These are phyloP conservation scores for Pelargonium fulgidum DNA, from an alignment of 441 rosid genomes.

Conservation along the genomic window DNA sequence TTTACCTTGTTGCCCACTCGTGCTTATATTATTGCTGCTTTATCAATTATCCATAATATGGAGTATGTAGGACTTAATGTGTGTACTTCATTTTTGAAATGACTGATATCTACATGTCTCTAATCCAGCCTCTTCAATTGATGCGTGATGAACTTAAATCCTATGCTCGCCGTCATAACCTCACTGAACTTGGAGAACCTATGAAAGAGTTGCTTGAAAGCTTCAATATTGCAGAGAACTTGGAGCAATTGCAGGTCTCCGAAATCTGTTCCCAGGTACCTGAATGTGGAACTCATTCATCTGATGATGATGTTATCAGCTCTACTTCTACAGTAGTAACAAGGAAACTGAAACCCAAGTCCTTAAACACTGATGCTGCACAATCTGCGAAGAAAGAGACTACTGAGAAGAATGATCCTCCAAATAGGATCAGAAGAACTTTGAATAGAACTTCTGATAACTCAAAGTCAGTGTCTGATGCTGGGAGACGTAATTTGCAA, in stretches of 20 bases:
- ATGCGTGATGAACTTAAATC: constrained; percentile 72
- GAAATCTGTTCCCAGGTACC: constrained; percentile 50
- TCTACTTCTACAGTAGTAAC: constrained; percentile 35
- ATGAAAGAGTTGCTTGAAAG: constrained; percentile 49
- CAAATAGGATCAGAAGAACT: constrained; percentile 34
- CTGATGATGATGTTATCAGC: constrained; percentile 55
- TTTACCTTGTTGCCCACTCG: not conserved
- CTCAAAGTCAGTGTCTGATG: constrained; percentile 36
- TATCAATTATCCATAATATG: not conserved
- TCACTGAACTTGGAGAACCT: constrained; percentile 42
- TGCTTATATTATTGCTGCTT: not conserved
- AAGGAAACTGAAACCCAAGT: constrained; percentile 48
- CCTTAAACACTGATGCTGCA: constrained; percentile 37
- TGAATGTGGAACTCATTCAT: constrained; percentile 48
- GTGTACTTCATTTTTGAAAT: not conserved
- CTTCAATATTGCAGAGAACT: constrained; percentile 43
- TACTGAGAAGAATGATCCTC: constrained; percentile 31
- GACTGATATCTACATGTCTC: not conserved
- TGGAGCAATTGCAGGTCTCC: constrained; percentile 51
- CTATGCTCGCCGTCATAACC: constrained; percentile 49
- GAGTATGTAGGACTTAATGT: not conserved
- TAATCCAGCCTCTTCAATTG: constrained; percentile 47
- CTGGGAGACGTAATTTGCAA: constrained; percentile 33
- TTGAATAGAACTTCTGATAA: constrained; percentile 32
- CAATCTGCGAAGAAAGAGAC: constrained; percentile 36